Evolutionary conservation across 257 asterid genomes (phyloP).

Genomic region (Fraxinus cuspidata): DNA sequence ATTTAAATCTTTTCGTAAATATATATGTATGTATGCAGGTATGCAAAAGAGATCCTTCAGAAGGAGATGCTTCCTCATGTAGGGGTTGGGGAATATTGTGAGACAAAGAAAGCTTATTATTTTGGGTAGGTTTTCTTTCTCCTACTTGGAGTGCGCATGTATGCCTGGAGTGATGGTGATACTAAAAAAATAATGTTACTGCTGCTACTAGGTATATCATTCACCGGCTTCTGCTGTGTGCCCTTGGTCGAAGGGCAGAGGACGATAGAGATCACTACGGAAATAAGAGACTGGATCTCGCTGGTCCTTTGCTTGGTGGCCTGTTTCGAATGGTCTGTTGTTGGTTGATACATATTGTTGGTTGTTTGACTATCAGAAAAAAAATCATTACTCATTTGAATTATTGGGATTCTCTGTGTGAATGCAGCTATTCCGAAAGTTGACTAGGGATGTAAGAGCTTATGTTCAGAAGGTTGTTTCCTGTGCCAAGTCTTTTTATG

Average conservation of each 20-base stretch:
- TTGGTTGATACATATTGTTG: constrained; percentile 19
- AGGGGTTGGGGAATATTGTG: constrained; percentile 90
- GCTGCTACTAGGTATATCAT: constrained; percentile 67
- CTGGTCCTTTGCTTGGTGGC: constrained; percentile 98
- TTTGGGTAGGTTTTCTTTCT: constrained; percentile 63
- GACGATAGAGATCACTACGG: constrained; percentile 98
- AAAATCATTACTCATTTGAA: constrained; percentile 27
- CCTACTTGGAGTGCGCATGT: constrained; percentile 3
- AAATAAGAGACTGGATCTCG: constrained; percentile 95
- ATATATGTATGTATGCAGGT: constrained; percentile 61
- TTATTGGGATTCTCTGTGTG: constrained; percentile 35
- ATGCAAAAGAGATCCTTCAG: constrained; percentile 93
- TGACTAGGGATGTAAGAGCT: constrained; percentile 91
- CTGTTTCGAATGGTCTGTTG: constrained; percentile 84
- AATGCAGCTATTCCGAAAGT: constrained; percentile 88
- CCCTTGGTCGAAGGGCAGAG: constrained; percentile 91
- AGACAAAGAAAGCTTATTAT: constrained; percentile 93
- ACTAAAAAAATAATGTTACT: constrained; percentile 16
- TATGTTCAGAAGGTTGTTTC: constrained; percentile 87
- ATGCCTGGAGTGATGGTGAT: constrained; percentile 20
- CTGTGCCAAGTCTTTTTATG: constrained; percentile 22
- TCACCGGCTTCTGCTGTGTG: constrained; percentile 90
- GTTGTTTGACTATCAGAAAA: constrained; percentile 22
- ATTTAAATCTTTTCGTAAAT: constrained; percentile 15
- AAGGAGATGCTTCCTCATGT: constrained; percentile 99